Percentiles rank a stretch among this genome's conserved stretches.
Conservation (phyloP, 108 stramenopile species). For the Nitzschia putrida region DNA sequence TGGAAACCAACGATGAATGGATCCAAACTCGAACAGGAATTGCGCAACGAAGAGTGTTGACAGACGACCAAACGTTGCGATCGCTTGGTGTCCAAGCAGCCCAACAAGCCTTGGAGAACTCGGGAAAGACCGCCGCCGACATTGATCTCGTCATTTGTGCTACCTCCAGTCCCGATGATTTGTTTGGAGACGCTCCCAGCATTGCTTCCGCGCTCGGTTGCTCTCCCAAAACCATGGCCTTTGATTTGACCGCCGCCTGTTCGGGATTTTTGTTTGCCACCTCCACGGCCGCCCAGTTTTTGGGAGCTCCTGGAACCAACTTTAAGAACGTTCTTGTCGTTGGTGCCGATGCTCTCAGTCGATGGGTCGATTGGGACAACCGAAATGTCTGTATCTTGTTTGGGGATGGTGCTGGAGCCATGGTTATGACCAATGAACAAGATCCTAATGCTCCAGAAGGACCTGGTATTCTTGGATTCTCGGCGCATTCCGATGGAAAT, state of each 20-base stretch:
- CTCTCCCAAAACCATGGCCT: slow-evolving; percentile 75
- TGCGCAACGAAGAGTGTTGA: slow-evolving; percentile 69
- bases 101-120: slow-evolving; percentile 73
- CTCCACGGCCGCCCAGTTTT: slow-evolving; percentile 90
- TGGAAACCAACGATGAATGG: slow-evolving; percentile 97
- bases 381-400: slow-evolving; percentile 94
- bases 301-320: slow-evolving; percentile 48
- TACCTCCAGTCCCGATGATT: slow-evolving; percentile 91
- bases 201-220: slow-evolving; percentile 84
- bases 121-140: slow-evolving; percentile 62
- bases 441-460: slow-evolving; percentile 19
- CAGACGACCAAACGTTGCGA: slow-evolving; percentile 51
- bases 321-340: slow-evolving; percentile 84
- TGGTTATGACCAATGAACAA: slow-evolving; percentile 74
- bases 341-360: slow-evolving; percentile 90
- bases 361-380: slow-evolving; percentile 97
- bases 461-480: slow-evolving; percentile 85
- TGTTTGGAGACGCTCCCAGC: slow-evolving; percentile 93
- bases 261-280: slow-evolving; percentile 92
- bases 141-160: slow-evolving; percentile 92
- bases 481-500: slow-evolving; percentile 90
- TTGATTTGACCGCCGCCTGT: slow-evolving; percentile 96
- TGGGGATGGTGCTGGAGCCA: slow-evolving; percentile 97
- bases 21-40: slow-evolving; percentile 94
- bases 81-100: slow-evolving; percentile 56